Conservation (phyloP, 2,329 filamentous ascomycete species). For the Cercospora zeina region DNA sequence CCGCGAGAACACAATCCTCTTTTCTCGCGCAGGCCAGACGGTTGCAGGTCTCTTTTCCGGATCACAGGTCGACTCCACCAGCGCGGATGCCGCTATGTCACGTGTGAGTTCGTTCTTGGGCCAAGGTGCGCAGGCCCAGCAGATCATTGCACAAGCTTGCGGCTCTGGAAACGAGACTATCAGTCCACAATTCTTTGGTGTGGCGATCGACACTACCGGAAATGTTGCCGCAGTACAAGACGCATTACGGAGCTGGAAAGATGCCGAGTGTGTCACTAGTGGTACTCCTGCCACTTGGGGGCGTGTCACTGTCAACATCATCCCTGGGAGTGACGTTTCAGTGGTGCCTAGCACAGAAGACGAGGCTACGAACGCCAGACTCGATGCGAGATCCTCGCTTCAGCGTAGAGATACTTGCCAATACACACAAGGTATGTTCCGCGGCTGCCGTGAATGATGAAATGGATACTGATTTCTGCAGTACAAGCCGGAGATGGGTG, state of each 20-base stretch:
- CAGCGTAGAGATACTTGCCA: slow-evolving; percentile 14
- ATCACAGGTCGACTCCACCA: not conserved
- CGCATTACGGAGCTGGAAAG: slow-evolving; percentile 13
- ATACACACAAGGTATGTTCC: slow-evolving; percentile 15
- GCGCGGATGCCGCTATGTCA: not conserved
- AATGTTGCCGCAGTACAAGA: slow-evolving; percentile 15
- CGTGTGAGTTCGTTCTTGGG: not conserved
- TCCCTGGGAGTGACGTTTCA: slow-evolving; percentile 13
- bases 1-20: not conserved
- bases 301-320: not conserved
- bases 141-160: slow-evolving; percentile 18
- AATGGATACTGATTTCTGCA: not conserved
- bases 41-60: not conserved
- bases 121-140: not conserved
- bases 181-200: slow-evolving; percentile 19
- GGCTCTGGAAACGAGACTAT: slow-evolving; percentile 10
- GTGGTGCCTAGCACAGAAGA: slow-evolving; percentile 6
- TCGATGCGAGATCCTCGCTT: not conserved
- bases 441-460: not conserved
- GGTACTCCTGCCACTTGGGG: slow-evolving; percentile 6
- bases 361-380: not conserved
- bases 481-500: slow-evolving; percentile 23
- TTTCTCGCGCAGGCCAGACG: not conserved
- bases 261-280: slow-evolving; percentile 13
- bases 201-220: not conserved